Percentiles rank a stretch among this genome's conserved stretches.
Evolutionary conservation across 306 rosid species (phyloP).

Genomic region (Prunus armeniaca): DNA sequence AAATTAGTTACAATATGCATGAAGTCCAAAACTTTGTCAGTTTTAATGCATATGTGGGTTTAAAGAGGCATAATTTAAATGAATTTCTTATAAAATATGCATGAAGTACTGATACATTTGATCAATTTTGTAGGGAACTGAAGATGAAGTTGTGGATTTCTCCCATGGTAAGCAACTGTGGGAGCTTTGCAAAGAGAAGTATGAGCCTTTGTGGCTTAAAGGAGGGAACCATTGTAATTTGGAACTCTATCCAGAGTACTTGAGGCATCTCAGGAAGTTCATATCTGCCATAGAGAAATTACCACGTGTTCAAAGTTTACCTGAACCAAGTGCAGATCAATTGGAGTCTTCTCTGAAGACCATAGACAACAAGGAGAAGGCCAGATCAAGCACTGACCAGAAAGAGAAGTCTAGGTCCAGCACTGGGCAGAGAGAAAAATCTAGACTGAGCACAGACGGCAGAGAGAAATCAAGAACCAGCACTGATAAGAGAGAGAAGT

Average conservation of each 20-base stretch:
- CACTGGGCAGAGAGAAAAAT: conserved; percentile 40
- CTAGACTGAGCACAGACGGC: conserved; percentile 44
- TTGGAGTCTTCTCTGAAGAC: conserved; percentile 13
- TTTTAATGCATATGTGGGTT: not conserved
- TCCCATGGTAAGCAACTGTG: conserved; percentile 72
- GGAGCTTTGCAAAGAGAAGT: conserved; percentile 67
- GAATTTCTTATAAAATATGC: too few relatives aligned
- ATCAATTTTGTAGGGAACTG: conserved; percentile 53
- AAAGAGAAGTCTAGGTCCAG: conserved; percentile 40
- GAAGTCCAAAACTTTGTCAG: not conserved
- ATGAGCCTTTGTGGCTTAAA: conserved; percentile 63
- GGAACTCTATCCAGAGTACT: conserved; percentile 63
- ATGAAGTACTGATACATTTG: not conserved
- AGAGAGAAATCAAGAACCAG: conserved; percentile 50
- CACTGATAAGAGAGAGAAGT: conserved; percentile 43
- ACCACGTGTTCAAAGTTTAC: conserved; percentile 12
- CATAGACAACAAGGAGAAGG: conserved; percentile 31
- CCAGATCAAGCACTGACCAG: conserved; percentile 37
- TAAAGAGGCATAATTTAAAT: not conserved
- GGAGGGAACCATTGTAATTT: conserved; percentile 67
- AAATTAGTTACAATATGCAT: not conserved
- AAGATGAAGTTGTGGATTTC: conserved; percentile 65
- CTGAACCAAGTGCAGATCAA: conserved; percentile 14
- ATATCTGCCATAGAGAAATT: conserved; percentile 52
- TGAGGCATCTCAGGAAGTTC: conserved; percentile 59